Base-by-base conservation (phyloP, 768 basidiomycete species). In the Hygrocybe punicea region DNA sequence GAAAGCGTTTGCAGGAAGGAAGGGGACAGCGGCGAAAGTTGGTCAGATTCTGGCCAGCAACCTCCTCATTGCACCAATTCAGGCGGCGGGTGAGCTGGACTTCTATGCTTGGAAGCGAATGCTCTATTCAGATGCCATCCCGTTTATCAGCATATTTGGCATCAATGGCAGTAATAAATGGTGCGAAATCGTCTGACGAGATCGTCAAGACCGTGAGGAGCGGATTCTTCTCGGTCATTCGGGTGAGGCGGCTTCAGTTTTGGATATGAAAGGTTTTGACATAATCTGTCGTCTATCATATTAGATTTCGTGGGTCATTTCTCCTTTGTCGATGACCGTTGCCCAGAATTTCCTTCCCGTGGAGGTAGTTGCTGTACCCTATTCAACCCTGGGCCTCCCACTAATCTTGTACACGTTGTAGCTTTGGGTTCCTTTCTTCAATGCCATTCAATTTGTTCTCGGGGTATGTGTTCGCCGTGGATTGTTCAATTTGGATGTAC, bases 381-480 rank as follows among this genome's bases (percentile, higher is more conserved):
- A 16, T 51, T 48, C 9, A 35, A 9, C 13, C 33, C n/a, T n/a
- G 8, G 6, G 5, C 17, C 17, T 36, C 13, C 11, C 33, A 13
- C n/a, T 46, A 14, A n/a, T 48, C 53, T 10, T 50, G 39, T 21
- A n/a, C 34, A n/a, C n/a, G n/a, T n/a, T 48, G 14, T 61, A 91
- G 87, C 78, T 92, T 44, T 93, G 92, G 91, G 88, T 89, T 0
- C 88, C 89, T 8, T 95, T 89, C 76, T 93, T 94, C 80, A 92
- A 86, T 69, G 63, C 81, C 35, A 74, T 94, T 40, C 83, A 85
- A 67, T 92, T 94, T 67, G 68, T 83, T 19, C 76, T 91, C 11
- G 91, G 91, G 19, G 91, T 91, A 65, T 64, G 87, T 75, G 33
- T 21, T 37, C 19, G 25, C 2, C 23, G 16, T 46, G 35, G 19